Percentiles rank a stretch among this genome's conserved stretches.
Evolutionary conservation across 306 rosid species (phyloP).

Genomic region (Trifolium dubium): DNA sequence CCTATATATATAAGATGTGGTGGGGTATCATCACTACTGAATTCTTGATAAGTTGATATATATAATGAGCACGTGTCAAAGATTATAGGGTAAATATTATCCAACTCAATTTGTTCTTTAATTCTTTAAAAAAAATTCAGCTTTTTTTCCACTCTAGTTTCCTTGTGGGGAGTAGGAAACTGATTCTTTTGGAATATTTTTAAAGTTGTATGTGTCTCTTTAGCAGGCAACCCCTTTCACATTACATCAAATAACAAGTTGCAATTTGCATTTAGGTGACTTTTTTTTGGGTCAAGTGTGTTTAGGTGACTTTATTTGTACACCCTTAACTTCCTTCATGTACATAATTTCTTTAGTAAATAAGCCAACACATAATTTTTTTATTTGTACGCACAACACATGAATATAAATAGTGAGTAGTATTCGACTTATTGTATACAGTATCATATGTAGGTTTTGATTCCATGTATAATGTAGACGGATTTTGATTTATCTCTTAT

Average conservation of each 20-base stretch:
- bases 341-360: background rate
- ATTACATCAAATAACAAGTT: constrained; percentile 30
- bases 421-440: no score
- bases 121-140: constrained; percentile 22
- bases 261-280: background rate
- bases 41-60: background rate
- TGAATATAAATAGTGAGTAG: no score
- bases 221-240: constrained; percentile 47
- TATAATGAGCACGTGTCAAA: constrained; percentile 33
- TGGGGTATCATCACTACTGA: background rate
- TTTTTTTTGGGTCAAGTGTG: background rate
- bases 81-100: constrained; percentile 16
- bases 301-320: background rate
- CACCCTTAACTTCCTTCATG: background rate
- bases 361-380: background rate
- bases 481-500: no score
- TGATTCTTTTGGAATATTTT: constrained; percentile 36
- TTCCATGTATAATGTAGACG: no score
- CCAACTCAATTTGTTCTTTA: constrained; percentile 19
- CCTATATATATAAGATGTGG: constrained; percentile 47
- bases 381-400: no score
- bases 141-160: constrained; percentile 51
- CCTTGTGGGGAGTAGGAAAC: constrained; percentile 71
- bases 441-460: no score
- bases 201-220: constrained; percentile 28